Percentiles rank a stretch among this genome's conserved stretches.
Conservation (phyloP, 2,329 filamentous ascomycete species). For the Hypoxylon sp. region DNA sequence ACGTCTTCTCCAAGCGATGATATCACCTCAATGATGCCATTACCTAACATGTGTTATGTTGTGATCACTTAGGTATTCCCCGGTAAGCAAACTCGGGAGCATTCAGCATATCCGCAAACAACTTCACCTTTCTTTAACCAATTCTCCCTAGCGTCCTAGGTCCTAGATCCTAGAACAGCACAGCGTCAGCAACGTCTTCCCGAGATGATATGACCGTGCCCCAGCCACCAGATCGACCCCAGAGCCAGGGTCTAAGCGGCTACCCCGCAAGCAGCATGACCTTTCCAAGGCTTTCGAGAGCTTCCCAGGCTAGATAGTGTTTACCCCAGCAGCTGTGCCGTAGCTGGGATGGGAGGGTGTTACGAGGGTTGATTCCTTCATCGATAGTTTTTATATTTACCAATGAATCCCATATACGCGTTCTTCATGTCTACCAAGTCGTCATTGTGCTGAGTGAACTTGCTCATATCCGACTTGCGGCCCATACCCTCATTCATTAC, state of each 20-base stretch:
- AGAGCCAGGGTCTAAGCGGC: slow-evolving; percentile 26
- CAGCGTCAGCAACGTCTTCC: background rate
- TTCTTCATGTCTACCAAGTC: slow-evolving; percentile 1
- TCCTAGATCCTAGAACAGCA: background rate
- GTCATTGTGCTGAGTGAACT: slow-evolving; percentile 5
- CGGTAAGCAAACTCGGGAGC: background rate
- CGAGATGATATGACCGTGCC: slow-evolving; percentile 9
- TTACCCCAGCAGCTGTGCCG: slow-evolving; percentile 12
- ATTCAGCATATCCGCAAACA: slow-evolving; percentile 9
- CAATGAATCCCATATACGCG: background rate
- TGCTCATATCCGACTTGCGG: slow-evolving; percentile 1
- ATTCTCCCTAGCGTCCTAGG: slow-evolving; percentile 1
- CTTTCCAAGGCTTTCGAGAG: slow-evolving; percentile 23
- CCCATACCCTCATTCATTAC: slow-evolving; percentile 2
- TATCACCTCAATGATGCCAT: slow-evolving; percentile 2
- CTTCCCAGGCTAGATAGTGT: slow-evolving; percentile 22
- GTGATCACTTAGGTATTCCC: background rate
- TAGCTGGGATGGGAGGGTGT: background rate
- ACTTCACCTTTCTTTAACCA: slow-evolving; percentile 5
- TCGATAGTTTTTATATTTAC: slow-evolving; percentile 4
- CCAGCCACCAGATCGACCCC: slow-evolving; percentile 25
- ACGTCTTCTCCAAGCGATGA: slow-evolving; percentile 1
- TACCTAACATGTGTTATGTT: background rate
- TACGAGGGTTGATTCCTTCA: slow-evolving; percentile 12
- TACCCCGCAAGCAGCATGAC: slow-evolving; percentile 12